phyloP scores from a whole-genome alignment of 257 asterid species.

The Solanum medicagineum region DNA sequence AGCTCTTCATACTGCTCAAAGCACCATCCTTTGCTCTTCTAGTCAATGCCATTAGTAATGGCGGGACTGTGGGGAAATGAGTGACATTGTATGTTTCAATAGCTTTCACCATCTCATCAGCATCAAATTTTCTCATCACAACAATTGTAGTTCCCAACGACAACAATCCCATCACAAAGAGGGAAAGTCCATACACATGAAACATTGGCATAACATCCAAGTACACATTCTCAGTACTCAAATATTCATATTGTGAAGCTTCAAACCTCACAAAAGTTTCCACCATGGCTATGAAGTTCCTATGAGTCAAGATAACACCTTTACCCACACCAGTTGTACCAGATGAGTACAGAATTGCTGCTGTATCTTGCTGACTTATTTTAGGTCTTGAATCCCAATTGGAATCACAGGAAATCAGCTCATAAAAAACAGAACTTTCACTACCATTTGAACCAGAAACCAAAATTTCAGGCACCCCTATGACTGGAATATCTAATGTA shows the following conservation, averaged over 20 bases:
- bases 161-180: constrained; percentile 56
- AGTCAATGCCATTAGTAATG: constrained; percentile 37
- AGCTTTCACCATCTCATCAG: constrained; percentile 50
- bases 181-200: constrained; percentile 64
- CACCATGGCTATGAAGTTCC: constrained; percentile 59
- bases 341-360: constrained; percentile 69
- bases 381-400: constrained; percentile 39
- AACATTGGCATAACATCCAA: constrained; percentile 68
- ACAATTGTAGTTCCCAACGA: constrained; percentile 57
- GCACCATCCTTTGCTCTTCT: constrained; percentile 30
- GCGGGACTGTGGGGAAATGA: constrained; percentile 63
- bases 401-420: constrained; percentile 45
- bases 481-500: constrained; percentile 21
- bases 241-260: constrained; percentile 39
- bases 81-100: constrained; percentile 51
- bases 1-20: constrained; percentile 24
- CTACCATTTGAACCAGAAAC: constrained; percentile 1
- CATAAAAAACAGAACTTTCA: constrained; percentile 19
- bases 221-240: constrained; percentile 31
- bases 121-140: constrained; percentile 49
- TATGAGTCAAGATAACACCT: constrained; percentile 57
- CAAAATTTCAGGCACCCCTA: constrained; percentile 45
- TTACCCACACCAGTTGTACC: constrained; percentile 67
- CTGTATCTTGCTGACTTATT: constrained; percentile 47
- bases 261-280: constrained; percentile 56